phyloP scores from a whole-genome alignment of 2,329 filamentous ascomycete species.

The Claviceps sp. region DNA sequence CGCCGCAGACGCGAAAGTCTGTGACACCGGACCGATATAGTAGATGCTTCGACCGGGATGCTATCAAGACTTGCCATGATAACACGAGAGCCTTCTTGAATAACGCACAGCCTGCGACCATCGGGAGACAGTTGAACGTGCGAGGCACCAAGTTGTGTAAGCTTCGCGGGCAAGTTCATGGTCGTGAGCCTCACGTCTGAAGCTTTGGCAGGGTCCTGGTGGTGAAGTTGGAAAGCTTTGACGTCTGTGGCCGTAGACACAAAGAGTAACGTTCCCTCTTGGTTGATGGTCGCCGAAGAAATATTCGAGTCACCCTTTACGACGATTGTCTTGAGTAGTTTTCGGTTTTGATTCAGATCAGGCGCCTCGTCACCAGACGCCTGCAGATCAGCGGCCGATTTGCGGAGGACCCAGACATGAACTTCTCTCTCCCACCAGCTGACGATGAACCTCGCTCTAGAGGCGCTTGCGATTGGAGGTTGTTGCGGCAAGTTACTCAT shows the following conservation, averaged over 20 bases:
- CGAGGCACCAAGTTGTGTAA: conserved; percentile 52
- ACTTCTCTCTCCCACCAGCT: conserved; percentile 90
- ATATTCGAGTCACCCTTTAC: conserved; percentile 70
- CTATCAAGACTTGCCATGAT: conserved; percentile 26
- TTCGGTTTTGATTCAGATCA: conserved; percentile 40
- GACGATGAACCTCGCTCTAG: conserved; percentile 60
- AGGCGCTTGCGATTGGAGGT: conserved; percentile 59
- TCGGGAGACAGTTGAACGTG: conserved; percentile 57
- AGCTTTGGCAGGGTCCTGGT: conserved; percentile 32
- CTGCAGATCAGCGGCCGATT: conserved; percentile 32
- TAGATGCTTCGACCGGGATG: conserved; percentile 7
- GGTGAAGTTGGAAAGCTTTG: conserved; percentile 61
- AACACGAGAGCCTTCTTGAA: conserved; percentile 48
- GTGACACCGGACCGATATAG: conserved; percentile 24
- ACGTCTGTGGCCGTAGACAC: conserved; percentile 61
- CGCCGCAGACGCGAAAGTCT: conserved; percentile 40
- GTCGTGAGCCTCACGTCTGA: conserved; percentile 59
- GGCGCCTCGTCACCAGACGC: conserved; percentile 24
- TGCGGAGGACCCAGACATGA: conserved; percentile 58
- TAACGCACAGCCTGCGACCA: conserved; percentile 52
- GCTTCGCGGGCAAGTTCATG: conserved; percentile 45
- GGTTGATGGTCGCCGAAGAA: conserved; percentile 57
- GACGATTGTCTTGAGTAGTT: conserved; percentile 56
- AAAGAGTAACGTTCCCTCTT: conserved; percentile 59
- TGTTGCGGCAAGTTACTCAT: conserved; percentile 76